Conservation (phyloP, 2,329 filamentous ascomycete species). For the Exophiala sp. region DNA sequence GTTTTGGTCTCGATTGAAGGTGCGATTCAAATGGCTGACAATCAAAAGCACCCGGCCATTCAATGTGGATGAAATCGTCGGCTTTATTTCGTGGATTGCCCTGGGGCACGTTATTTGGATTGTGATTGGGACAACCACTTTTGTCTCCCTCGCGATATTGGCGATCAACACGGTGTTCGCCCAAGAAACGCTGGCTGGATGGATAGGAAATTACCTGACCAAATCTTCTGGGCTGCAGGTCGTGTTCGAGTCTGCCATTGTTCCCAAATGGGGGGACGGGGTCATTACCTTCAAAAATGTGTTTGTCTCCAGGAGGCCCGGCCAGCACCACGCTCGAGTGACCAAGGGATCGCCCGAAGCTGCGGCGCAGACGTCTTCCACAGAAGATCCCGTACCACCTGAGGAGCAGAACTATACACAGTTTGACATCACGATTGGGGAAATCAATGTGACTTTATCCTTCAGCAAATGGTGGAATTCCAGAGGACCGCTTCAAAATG, state of each 20-base stretch:
- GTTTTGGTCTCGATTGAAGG: slow-evolving; percentile 82
- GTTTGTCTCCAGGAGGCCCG: slow-evolving; percentile 85
- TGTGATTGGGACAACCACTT: slow-evolving; percentile 92
- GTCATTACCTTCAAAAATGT: slow-evolving; percentile 97
- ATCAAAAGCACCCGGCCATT: slow-evolving; percentile 90
- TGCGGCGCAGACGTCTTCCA: slow-evolving; percentile 78
- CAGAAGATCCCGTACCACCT: slow-evolving; percentile 42
- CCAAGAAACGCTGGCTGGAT: slow-evolving; percentile 88
- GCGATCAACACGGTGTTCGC: slow-evolving; percentile 94
- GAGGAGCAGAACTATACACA: slow-evolving; percentile 98
- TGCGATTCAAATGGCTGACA: slow-evolving; percentile 96
- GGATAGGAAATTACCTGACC: slow-evolving; percentile 92
- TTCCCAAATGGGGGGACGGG: slow-evolving; percentile 89
- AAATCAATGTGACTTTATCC: slow-evolving; percentile 90
- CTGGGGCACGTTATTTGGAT: slow-evolving; percentile 93
- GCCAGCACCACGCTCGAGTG: slow-evolving; percentile 69
- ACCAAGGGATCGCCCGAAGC: slow-evolving; percentile 84
- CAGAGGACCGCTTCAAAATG: slow-evolving; percentile 82
- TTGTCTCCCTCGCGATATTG: slow-evolving; percentile 85
- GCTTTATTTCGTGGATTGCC: slow-evolving; percentile 91
- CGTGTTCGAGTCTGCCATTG: slow-evolving; percentile 95
- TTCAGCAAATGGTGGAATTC: slow-evolving; percentile 99
- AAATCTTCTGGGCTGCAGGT: slow-evolving; percentile 88
- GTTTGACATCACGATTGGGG: slow-evolving; percentile 90
- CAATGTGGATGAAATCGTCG: slow-evolving; percentile 93